Evolutionary conservation across 805 yeast genomes (phyloP).

Genomic region (Sporopachydermia lactativora): DNA sequence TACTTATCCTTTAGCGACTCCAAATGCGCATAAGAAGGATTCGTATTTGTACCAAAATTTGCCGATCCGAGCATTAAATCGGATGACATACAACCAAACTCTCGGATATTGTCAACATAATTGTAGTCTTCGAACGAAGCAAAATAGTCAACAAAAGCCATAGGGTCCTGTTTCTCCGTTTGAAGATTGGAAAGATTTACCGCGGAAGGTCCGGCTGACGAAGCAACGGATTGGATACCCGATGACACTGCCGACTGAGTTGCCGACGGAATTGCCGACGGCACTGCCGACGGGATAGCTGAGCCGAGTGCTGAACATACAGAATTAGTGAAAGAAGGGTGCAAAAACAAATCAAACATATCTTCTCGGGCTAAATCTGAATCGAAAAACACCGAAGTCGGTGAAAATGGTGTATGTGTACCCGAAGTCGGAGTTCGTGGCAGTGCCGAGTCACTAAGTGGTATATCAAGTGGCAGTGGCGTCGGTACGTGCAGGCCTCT

Average conservation of each 20-base stretch:
- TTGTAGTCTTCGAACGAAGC: constrained; percentile 1
- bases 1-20: not conserved
- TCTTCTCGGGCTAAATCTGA: not conserved
- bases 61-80: not conserved
- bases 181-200: not conserved
- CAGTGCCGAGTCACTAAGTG: not conserved
- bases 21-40: constrained; percentile 1
- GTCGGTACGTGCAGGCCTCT: not conserved
- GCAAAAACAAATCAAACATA: constrained; percentile 1
- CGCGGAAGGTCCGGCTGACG: not conserved
- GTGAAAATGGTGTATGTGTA: not conserved
- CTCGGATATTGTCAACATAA: not conserved
- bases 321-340: not conserved
- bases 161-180: not conserved
- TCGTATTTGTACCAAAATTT: not conserved
- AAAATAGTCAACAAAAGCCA: not conserved
- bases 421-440: too few relatives aligned
- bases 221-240: not conserved
- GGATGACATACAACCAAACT: not conserved
- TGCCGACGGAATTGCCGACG: not conserved
- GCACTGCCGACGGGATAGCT: not conserved
- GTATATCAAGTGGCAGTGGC: not conserved
- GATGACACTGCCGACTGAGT: not conserved
- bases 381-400: not conserved
- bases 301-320: too few relatives aligned